Base-by-base conservation (phyloP, 2,329 filamentous ascomycete genomes). In the Fusarium setosum region DNA sequence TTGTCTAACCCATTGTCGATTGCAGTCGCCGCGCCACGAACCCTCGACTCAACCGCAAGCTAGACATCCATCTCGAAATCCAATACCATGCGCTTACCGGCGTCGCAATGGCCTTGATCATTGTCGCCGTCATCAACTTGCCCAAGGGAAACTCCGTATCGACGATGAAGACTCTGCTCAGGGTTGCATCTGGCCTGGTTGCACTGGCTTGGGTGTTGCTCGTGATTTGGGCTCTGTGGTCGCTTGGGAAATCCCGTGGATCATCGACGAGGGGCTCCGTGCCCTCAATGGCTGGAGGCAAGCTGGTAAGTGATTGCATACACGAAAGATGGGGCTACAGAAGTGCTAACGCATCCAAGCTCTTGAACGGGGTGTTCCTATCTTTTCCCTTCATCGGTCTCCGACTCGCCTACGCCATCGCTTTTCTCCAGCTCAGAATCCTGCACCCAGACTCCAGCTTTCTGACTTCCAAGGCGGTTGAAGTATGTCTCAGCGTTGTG, bases 1-100 rank as follows among this genome's bases (percentile, higher is more conserved):
- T 32, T 11, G n/a, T 3, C 31, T 40, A 20, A 40, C 9, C 4
- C 23, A n/a, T 17, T 20, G 37, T 21, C 20, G 2, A 15, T 20
- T 13, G 5, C 4, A 62, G 59, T 12, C 47, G 59, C 21, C 41
- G 59, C 15, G 59, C 59, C 1, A 54, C 55, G 26, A 54, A 62
- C 12, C 55, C 44, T n/a, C 49, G 42, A 8, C 31, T 62, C 21
- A 62, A 62, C 11, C 32, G 59, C 26, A 59, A 54, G 18, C 50
- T 54, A 5, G 59, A 62, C 17, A 8, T 62, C 7, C 50, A 59
- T 12, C 37, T 62, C 18, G 59, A 62, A 15, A 51, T 62, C 2
- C 59, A 62, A 37, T 62, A 55, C 9, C 59, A 62, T 34, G 11
- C n/a, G 4, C 20, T 62, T 3, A 44, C 52, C 3, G 50, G 29